Base-by-base conservation (phyloP, 2,329 filamentous ascomycete genomes). In the Sordariomycetes sp. region DNA sequence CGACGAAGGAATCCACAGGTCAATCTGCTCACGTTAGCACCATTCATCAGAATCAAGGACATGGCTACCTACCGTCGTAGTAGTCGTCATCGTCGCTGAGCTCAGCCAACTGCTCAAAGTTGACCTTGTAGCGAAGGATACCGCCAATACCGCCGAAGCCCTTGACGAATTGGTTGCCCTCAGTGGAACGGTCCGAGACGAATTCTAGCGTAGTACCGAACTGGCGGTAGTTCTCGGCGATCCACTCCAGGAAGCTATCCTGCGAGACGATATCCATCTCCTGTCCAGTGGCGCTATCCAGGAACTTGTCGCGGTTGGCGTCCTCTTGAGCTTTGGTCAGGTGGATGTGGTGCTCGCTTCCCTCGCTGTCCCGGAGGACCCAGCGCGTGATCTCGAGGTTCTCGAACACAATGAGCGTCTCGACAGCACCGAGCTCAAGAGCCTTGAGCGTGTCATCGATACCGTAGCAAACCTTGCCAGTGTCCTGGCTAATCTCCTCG, bases 121-220 rank as follows among this genome's bases (percentile, higher is more conserved):
- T 98, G 72, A 98, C 86, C 72, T 95, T 95, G 79, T 98, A 98
- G 50, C 92, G 87, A 57, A 98, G 79, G 54, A 98, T 82, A 45
- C 90, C 90, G 47, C 92, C 92, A 50, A 98, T 94, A 55, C 92
- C 92, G 80, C 92, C 92, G 56, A 98, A 98, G 44, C 92, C 92
- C 71, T 95, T 96, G 54, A 98, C 92, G 65, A 98, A 98, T 70
- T 98, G 92, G 67, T 98, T 98, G 58, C 92, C 92, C 67, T 98
- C 92, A 41, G 86, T 94, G 40, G 90, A 96, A 46, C 87, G 82
- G 59, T 98, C 93, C 32, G 92, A 95, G 44, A 98, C 92, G 49
- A 98, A 98, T 61, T 98, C 92, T 28, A 98, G 77, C 21, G 79
- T 82, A 34, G 92, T 88, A 65, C 92, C 92, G 54, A 95, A 98